Percentiles rank a stretch among this genome's conserved stretches.
Conservation (phyloP, 352 stramenopile species). For the Phytophthora hybrid region DNA sequence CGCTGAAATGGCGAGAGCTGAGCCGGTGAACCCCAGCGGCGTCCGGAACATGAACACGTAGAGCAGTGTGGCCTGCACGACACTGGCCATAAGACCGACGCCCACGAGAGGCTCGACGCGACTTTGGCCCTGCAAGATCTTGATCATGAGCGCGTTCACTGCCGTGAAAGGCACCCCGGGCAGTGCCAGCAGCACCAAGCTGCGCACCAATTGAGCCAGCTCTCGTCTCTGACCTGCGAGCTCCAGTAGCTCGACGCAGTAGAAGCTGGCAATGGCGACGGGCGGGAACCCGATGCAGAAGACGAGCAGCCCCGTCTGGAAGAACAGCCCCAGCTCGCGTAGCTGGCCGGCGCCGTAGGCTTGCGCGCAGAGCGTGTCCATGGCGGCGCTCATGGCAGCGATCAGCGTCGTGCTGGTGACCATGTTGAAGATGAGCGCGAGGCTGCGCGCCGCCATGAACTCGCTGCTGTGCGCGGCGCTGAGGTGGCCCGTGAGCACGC, state of each 20-base stretch:
- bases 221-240: slow-evolving; percentile 70
- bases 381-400: slow-evolving; percentile 85
- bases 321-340: slow-evolving; percentile 88
- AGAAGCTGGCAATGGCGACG: slow-evolving; percentile 72
- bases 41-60: slow-evolving; percentile 92
- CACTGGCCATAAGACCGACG: slow-evolving; percentile 73
- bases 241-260: slow-evolving; percentile 82
- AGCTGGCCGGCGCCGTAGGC: slow-evolving; percentile 88
- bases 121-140: slow-evolving; percentile 88
- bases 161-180: slow-evolving; percentile 79
- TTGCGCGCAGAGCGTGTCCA: slow-evolving; percentile 91
- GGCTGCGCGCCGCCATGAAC: slow-evolving; percentile 78
- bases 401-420: slow-evolving; percentile 85
- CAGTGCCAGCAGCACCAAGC: slow-evolving; percentile 75
- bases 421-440: slow-evolving; percentile 87
- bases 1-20: slow-evolving; percentile 70
- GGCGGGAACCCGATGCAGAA: slow-evolving; percentile 70
- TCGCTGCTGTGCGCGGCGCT: slow-evolving; percentile 68
- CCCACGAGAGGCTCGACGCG: slow-evolving; percentile 88
- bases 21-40: slow-evolving; percentile 75
- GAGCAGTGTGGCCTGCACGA: slow-evolving; percentile 82
- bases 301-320: slow-evolving; percentile 83
- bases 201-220: slow-evolving; percentile 72
- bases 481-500: slow-evolving; percentile 77
- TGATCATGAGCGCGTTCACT: slow-evolving; percentile 82